Percentiles rank a stretch among this genome's conserved stretches.
These are phyloP conservation scores for Zymoseptoria ardabiliae DNA, from an alignment of 2,329 filamentous ascomycete genomes.

Conservation along the genomic window DNA sequence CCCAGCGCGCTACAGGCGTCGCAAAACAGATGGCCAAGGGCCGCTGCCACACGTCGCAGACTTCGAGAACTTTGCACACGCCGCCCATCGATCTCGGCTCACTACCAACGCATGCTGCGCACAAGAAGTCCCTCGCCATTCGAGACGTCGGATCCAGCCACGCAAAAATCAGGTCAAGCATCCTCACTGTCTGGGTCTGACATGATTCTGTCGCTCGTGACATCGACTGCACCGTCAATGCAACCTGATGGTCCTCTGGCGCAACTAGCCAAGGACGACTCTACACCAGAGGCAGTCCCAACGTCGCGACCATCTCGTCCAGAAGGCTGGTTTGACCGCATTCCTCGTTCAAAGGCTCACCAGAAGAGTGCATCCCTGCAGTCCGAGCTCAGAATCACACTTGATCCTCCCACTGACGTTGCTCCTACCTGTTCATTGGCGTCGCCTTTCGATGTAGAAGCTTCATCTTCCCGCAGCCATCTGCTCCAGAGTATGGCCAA, in stretches of 20 bases:
- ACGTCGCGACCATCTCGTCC: conserved; percentile 28
- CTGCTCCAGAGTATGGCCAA: conserved; percentile 29
- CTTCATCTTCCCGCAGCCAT: conserved; percentile 19
- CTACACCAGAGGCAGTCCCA: conserved; percentile 11
- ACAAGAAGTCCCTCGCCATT: conserved; percentile 55
- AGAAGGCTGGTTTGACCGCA: conserved; percentile 36
- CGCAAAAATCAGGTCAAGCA: conserved; percentile 21
- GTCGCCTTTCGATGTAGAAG: conserved; percentile 36
- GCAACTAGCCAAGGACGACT: conserved; percentile 35
- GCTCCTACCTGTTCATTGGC: conserved; percentile 27
- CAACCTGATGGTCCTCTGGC: conserved; percentile 43
- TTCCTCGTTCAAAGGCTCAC: conserved; percentile 41
- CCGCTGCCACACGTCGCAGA: conserved; percentile 51
- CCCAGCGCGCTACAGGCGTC: conserved; percentile 29
- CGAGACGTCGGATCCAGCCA: conserved; percentile 31
- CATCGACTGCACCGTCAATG: conserved; percentile 47
- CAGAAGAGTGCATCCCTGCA: conserved; percentile 47
- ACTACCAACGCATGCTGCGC: conserved; percentile 56
- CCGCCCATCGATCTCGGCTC: conserved; percentile 55
- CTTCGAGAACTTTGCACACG: conserved; percentile 54
- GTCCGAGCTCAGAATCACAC: conserved; percentile 35
- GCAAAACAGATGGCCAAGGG: conserved; percentile 48
- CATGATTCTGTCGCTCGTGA: conserved; percentile 45
- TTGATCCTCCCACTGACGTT: conserved; percentile 17
- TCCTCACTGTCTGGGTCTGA: conserved; percentile 42